These are phyloP conservation scores for Xanthoconium separans DNA, from an alignment of 1,284 basidiomycete species.

Conservation along the genomic window DNA sequence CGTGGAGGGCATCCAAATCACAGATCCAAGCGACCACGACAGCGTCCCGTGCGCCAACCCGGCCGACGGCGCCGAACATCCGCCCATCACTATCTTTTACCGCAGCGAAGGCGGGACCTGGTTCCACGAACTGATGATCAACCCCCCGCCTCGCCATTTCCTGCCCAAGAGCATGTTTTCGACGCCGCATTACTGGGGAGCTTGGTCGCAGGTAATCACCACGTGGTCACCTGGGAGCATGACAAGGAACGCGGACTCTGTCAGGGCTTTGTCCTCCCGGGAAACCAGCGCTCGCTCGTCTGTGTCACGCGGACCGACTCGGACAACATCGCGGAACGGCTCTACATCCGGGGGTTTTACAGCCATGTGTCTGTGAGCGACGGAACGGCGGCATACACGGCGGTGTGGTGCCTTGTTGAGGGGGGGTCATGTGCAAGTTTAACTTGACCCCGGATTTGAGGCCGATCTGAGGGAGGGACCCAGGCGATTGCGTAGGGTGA, in stretches of 20 bases:
- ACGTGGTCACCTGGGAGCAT: constrained; percentile 32
- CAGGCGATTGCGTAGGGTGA: constrained; percentile 44
- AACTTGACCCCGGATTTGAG: constrained; percentile 16
- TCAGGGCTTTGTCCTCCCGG: constrained; percentile 44
- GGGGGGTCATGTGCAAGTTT: constrained; percentile 27
- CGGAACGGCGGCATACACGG: constrained; percentile 14
- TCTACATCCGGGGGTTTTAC: constrained; percentile 35
- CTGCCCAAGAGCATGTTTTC: constrained; percentile 26
- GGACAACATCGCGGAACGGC: constrained; percentile 37
- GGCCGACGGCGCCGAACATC: constrained; percentile 36
- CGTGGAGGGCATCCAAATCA: constrained; percentile 47
- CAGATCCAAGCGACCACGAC: constrained; percentile 45
- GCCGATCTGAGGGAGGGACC: constrained; percentile 24
- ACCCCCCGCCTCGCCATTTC: constrained; percentile 27
- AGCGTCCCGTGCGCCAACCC: constrained; percentile 34
- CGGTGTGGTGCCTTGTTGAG: constrained; percentile 13
- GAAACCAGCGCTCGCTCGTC: constrained; percentile 48
- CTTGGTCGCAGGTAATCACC: constrained; percentile 25
- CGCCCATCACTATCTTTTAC: constrained; percentile 52
- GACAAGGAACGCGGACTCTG: constrained; percentile 26
- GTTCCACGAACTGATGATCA: constrained; percentile 41
- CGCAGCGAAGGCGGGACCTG: constrained; percentile 33
- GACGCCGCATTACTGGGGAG: constrained; percentile 31
- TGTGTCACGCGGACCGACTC: constrained; percentile 39
- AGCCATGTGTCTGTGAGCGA: constrained; percentile 26